Evolutionary conservation across 352 stramenopile genomes (phyloP), one percentile per base, ranked within the genome.

Genomic region (Pythium plurisporium): DNA sequence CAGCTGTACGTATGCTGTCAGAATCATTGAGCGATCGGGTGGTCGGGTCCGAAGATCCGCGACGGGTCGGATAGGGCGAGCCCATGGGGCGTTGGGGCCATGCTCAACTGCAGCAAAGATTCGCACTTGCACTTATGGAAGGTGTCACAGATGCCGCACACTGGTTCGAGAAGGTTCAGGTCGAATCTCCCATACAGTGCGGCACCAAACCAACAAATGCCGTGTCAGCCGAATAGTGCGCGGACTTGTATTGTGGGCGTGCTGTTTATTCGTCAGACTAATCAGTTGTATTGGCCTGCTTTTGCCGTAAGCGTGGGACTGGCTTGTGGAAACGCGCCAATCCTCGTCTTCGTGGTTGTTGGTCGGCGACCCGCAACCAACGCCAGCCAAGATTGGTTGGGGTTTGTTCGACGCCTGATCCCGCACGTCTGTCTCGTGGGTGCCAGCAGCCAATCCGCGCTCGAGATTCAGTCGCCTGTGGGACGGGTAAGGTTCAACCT

Each of bases 401-500:
- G 30, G 36, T 50, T 63, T 56, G 47, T 63, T 49, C 44, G 27
- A 50, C 44, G 44, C 12, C 14, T 26, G n/a, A 41, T 34, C 22
- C 48, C 33, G 34, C 48, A 58, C 56, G 50, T 53, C 42, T 55
- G 59, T 54, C 48, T 59, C 58, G 58, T 65, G 42, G 14, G 20
- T 22, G n/a, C 46, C 37, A n/a, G 27, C 15, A 42, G 43, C 59
- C 59, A 66, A 66, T 66, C 50, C 61, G 6, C n/a, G 0, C 33
- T 33, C 7, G 34, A 5, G 27, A 46, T 57, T 26, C 12, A 31
- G 33, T 22, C 44, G n/a, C n/a, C n/a, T n/a, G 2, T 30, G 26
- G 23, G 30, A 12, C 33, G 8, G 31, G 30, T n/a, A 49, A 59
- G 52, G 42, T 59, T 59, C 52, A 47, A 56, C 49, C 49, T 56